Conservation (phyloP, 2,329 filamentous ascomycete genomes). For the Coleophoma cylindrospora region DNA sequence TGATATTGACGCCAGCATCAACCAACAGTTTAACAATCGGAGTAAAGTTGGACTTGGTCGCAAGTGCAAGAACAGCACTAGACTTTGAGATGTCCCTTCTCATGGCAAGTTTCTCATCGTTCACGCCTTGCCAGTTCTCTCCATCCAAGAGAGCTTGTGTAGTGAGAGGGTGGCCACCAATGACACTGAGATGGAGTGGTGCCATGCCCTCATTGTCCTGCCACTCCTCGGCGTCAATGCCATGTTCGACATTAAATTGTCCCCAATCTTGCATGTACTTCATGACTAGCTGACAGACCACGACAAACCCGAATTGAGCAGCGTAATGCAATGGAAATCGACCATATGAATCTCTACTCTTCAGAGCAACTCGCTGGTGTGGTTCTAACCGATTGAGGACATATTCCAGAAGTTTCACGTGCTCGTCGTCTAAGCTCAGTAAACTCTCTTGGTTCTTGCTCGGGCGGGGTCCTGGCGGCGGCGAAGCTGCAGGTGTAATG, state of each 20-base stretch:
- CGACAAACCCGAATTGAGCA: slow-evolving; percentile 88
- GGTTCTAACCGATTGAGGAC: slow-evolving; percentile 64
- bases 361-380: slow-evolving; percentile 63
- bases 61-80: slow-evolving; percentile 80
- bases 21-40: slow-evolving; percentile 84
- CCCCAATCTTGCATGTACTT: slow-evolving; percentile 85
- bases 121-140: slow-evolving; percentile 67
- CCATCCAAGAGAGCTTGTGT: slow-evolving; percentile 76
- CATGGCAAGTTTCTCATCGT: slow-evolving; percentile 55
- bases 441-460: slow-evolving; percentile 65
- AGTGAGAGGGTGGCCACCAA: slow-evolving; percentile 83
- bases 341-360: slow-evolving; percentile 70
- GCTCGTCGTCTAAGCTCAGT: slow-evolving; percentile 65
- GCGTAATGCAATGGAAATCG: slow-evolving; percentile 88
- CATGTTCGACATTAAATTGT: slow-evolving; percentile 76
- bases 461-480: slow-evolving; percentile 54
- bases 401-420: slow-evolving; percentile 61
- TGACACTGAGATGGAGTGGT: slow-evolving; percentile 86
- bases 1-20: slow-evolving; percentile 85
- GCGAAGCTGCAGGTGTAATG: slow-evolving; percentile 72
- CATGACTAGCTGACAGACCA: slow-evolving; percentile 85
- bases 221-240: slow-evolving; percentile 84
- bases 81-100: slow-evolving; percentile 73
- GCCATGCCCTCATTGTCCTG: slow-evolving; percentile 90
- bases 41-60: slow-evolving; percentile 81